Evolutionary conservation across 805 yeast genomes (phyloP), one percentile per base, ranked within the genome.

Genomic region (Teunomyces barrocoloradensis): DNA sequence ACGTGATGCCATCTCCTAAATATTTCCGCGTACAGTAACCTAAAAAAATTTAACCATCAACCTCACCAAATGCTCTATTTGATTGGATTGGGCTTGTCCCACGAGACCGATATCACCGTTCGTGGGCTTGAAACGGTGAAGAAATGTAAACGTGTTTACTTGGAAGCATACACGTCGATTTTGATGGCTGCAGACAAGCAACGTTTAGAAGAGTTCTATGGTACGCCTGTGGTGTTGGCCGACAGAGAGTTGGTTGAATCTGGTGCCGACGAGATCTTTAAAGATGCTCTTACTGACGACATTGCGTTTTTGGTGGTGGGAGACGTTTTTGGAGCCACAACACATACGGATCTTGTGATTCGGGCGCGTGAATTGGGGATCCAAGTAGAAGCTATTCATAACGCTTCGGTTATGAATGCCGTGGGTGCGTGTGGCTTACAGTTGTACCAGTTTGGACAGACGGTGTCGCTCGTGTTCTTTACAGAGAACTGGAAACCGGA

Each of bases 341-440:
- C 99, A 0, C 99, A 92, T 69, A 89, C 97, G 0, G 99, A 94
- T 70, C 76, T 92, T 53, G 89, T 91, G 36, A 79, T 92, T 50
- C 77, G 99, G 60, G 98, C 99, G 38, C 80, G 96, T 56, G 96
- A 87, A 66, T 75, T 84, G 50, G 81, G 81, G 2, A 89, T 94
- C 61, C 72, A 78, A 43, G 88, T 87, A 38, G 95, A 88, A 61
- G 79, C 87, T 34, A 81, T 92, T 50, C 99, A 92, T 71, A 92
- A 92, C 66, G 99, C 99, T 1, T 87, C 96, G 13, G 94, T 92
- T 10, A 90, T 94, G 97, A 92, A 92, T 63, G 99, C 98, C 0
- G 96, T 92, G 21, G 99, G 99, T 15, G 96, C 97, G 1, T 90
- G 97, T 72, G 99, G 99, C 18, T 77, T 94, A 54, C 99, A 92